Evolutionary conservation across 192 early-diverging fungal species (phyloP), one percentile per base, ranked within the genome.

Genomic region (Coemansia sp.): DNA sequence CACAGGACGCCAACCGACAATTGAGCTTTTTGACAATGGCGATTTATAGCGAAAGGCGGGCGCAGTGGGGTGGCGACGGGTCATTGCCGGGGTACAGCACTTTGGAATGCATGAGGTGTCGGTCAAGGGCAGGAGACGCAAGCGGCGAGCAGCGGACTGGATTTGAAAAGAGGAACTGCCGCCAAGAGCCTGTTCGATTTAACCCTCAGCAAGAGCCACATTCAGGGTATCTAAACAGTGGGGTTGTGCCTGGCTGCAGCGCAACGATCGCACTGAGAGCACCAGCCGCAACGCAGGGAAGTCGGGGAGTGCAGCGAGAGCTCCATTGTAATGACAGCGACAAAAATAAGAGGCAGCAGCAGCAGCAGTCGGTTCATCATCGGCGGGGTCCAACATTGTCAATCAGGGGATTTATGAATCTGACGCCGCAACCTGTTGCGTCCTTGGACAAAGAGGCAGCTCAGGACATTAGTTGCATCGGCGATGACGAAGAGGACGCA

Each of bases 1-100:
- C 71, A 22, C 72, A 80, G 24, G 72, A 68, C 10, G 49, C 71
- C 16, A 70, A 60, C 16, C 52, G 76, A 20, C 71, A 79, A 50
- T 62, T 79, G 34, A 11, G 64, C 13, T 35, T 72, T 47, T 41
- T 78, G 40, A 50, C 74, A 12, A 60, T 62, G 38, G 34, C 60
- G n/a, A 27, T 75, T 41, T 50, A 67, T 12, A 61, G 39, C 60
- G 55, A 58, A n/a, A 58, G 13, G 55, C 50, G 50, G 50, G 50
- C 50, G 27, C 50, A 53, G 4, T 29, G 50, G 50, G 27, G 24
- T 3, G n/a, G 45, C n/a, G 18, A 18, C 6, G 45, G 45, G n/a
- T 20, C 45, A 9, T 18, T 22, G 18, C 45, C 45, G 0, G 45
- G 45, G 18, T 20, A 20, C 52, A 22, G 18, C 41, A 16, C 41